A percentile compares a stretch with the other conserved stretches of the same genome.
These are phyloP conservation scores for Dryas integrifolia DNA, from an alignment of 331 rosid genomes.

Conservation along the genomic window DNA sequence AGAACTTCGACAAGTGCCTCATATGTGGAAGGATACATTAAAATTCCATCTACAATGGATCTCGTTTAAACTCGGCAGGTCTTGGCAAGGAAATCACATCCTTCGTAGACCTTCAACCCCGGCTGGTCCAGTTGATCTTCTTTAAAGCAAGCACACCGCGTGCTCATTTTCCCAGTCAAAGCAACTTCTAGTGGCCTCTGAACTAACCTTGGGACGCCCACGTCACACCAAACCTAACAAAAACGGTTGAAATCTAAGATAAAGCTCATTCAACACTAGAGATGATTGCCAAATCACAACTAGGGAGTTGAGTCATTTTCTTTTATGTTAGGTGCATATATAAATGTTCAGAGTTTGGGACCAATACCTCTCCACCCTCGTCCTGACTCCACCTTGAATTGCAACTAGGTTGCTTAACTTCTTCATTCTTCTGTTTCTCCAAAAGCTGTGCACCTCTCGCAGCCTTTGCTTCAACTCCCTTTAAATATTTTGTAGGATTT, in stretches of 20 bases:
- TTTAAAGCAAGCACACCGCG: slow-evolving; percentile 85
- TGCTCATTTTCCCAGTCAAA: slow-evolving; percentile 84
- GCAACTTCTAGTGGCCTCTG: slow-evolving; percentile 88
- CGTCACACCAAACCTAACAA: slow-evolving; percentile 90
- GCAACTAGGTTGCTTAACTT: slow-evolving; percentile 76
- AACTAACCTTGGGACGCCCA: slow-evolving; percentile 78
- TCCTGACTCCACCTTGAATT: slow-evolving; percentile 93
- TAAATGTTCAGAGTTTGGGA: not conserved
- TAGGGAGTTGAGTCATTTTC: not conserved
- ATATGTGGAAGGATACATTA: not conserved
- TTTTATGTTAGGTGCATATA: not conserved
- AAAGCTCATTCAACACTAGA: not conserved
- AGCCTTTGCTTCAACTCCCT: slow-evolving; percentile 94
- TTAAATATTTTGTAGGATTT: slow-evolving; percentile 76
- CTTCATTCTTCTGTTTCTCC: slow-evolving; percentile 87
- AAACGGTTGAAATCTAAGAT: slow-evolving; percentile 18
- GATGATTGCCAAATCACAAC: not conserved
- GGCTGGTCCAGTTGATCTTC: slow-evolving; percentile 65
- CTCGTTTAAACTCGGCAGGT: slow-evolving; percentile 55
- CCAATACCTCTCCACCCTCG: slow-evolving; percentile 82
- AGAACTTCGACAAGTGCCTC: not conserved
- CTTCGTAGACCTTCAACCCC: slow-evolving; percentile 74
- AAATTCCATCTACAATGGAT: not conserved
- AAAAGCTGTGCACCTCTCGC: slow-evolving; percentile 90
- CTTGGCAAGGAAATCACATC: slow-evolving; percentile 67